Evolutionary conservation across 2,329 filamentous ascomycete species (phyloP).

Genomic region (Periconia digitata): DNA sequence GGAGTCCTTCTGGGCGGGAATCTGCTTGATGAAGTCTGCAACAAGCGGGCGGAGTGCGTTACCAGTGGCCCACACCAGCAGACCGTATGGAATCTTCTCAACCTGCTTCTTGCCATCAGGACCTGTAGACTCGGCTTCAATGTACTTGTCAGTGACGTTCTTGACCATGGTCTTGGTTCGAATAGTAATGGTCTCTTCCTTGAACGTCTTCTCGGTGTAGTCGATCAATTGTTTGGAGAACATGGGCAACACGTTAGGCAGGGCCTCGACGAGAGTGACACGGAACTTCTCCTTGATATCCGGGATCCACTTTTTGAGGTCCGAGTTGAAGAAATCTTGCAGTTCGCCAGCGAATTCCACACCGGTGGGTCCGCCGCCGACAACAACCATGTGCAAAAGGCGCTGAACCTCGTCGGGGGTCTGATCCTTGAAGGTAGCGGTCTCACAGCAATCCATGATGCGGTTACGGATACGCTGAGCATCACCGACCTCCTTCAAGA

Average conservation of each 20-base stretch:
- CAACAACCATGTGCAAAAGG: slow-evolving; percentile 92
- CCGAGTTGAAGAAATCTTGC: slow-evolving; percentile 97
- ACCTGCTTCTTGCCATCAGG: slow-evolving; percentile 83
- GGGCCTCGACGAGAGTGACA: slow-evolving; percentile 94
- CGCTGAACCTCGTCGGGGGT: slow-evolving; percentile 83
- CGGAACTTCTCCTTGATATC: slow-evolving; percentile 94
- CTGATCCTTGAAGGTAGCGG: slow-evolving; percentile 97
- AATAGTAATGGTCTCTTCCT: slow-evolving; percentile 97
- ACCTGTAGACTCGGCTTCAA: slow-evolving; percentile 82
- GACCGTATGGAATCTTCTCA: slow-evolving; percentile 85
- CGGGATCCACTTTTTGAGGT: slow-evolving; percentile 96
- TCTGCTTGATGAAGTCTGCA: slow-evolving; percentile 86
- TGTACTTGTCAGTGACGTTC: slow-evolving; percentile 87
- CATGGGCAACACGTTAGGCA: slow-evolving; percentile 94
- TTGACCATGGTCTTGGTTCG: slow-evolving; percentile 99
- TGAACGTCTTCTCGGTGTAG: slow-evolving; percentile 98
- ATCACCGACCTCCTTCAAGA: slow-evolving; percentile 97
- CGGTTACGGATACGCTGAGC: slow-evolving; percentile 95
- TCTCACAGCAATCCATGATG: slow-evolving; percentile 99
- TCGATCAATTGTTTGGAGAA: slow-evolving; percentile 99
- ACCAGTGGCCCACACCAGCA: slow-evolving; percentile 97
- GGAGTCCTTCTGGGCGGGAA: slow-evolving; percentile 93
- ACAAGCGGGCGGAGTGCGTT: slow-evolving; percentile 90
- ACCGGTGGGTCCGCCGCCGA: slow-evolving; percentile 86
- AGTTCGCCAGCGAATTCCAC: slow-evolving; percentile 98